phyloP scores from a whole-genome alignment of 345 rosid species.

The Brassica cretica region DNA sequence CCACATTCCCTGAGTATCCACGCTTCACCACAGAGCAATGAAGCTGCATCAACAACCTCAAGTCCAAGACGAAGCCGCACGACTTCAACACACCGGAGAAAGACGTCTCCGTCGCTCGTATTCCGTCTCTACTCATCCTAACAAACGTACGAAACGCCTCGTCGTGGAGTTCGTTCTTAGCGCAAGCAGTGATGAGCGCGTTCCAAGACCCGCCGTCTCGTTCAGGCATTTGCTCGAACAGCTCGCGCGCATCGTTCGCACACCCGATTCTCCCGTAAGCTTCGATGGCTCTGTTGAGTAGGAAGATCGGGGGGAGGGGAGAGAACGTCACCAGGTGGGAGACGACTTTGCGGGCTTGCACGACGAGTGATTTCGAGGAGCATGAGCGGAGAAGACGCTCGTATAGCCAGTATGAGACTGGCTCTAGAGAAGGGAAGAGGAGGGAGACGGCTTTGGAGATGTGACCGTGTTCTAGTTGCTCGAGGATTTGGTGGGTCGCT shows the following conservation, averaged over 20 bases:
- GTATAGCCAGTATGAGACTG: constrained; percentile 52
- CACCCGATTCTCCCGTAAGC: constrained; percentile 59
- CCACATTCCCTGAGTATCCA: constrained; percentile 60
- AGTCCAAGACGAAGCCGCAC: constrained; percentile 49
- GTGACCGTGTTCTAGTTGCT: constrained; percentile 45
- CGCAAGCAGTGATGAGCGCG: constrained; percentile 64
- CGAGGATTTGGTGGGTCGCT: constrained; percentile 41
- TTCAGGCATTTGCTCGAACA: constrained; percentile 86
- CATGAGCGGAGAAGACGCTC: constrained; percentile 65
- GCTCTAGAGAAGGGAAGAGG: constrained; percentile 59
- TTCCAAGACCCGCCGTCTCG: constrained; percentile 97
- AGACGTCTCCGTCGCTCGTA: constrained; percentile 58
- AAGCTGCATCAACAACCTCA: constrained; percentile 53
- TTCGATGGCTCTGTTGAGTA: constrained; percentile 75
- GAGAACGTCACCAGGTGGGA: constrained; percentile 60
- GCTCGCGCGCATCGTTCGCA: constrained; percentile 55
- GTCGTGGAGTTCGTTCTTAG: constrained; percentile 37
- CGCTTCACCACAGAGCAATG: constrained; percentile 59
- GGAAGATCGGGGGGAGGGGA: constrained; percentile 54
- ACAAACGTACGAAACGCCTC: constrained; percentile 51
- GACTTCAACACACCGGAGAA: constrained; percentile 58
- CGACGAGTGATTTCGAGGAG: constrained; percentile 45
- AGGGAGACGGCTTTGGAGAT: constrained; percentile 58
- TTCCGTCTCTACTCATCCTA: constrained; percentile 55
- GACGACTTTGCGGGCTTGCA: constrained; percentile 75